These are phyloP conservation scores for Geoglossum cookeanum DNA, from an alignment of 2,329 filamentous ascomycete genomes.

Conservation along the genomic window DNA sequence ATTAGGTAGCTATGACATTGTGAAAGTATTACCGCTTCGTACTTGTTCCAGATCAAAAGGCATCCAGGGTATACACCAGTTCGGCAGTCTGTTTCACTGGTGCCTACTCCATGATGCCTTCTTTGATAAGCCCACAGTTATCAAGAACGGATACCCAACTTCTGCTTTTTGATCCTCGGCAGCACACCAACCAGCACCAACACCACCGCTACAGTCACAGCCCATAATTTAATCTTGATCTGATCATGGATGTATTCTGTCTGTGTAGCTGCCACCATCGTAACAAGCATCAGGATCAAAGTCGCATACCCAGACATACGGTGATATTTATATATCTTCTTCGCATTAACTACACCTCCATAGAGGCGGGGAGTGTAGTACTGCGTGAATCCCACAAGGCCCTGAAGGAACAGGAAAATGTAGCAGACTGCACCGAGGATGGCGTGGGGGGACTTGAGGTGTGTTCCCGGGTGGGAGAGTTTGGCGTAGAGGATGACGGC, in stretches of 20 bases:
- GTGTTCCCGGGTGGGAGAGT: conserved; percentile 39
- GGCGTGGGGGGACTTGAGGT: conserved; percentile 67
- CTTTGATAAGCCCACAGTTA: neutral
- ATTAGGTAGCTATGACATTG: neutral
- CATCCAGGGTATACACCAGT: neutral
- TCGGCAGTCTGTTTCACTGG: neutral
- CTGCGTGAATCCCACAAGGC: conserved; percentile 62
- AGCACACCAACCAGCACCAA: conserved; percentile 53
- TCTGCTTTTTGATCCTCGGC: conserved; percentile 63
- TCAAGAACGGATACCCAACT: conserved; percentile 39
- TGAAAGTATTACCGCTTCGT: neutral
- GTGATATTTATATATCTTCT: conserved; percentile 80
- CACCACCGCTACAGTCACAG: conserved; percentile 43
- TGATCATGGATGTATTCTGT: conserved; percentile 55
- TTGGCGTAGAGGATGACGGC: conserved; percentile 74
- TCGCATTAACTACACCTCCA: conserved; percentile 61
- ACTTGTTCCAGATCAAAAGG: neutral
- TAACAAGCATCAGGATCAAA: conserved; percentile 50
- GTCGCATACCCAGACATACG: conserved; percentile 57
- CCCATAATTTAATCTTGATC: conserved; percentile 59
- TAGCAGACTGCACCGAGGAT: conserved; percentile 66
- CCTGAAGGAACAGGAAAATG: conserved; percentile 50
- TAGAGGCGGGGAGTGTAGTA: conserved; percentile 59
- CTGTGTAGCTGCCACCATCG: conserved; percentile 53
- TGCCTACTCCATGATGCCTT: neutral